Base-by-base conservation (phyloP, 768 basidiomycete genomes). In the Megacollybia marginata region DNA sequence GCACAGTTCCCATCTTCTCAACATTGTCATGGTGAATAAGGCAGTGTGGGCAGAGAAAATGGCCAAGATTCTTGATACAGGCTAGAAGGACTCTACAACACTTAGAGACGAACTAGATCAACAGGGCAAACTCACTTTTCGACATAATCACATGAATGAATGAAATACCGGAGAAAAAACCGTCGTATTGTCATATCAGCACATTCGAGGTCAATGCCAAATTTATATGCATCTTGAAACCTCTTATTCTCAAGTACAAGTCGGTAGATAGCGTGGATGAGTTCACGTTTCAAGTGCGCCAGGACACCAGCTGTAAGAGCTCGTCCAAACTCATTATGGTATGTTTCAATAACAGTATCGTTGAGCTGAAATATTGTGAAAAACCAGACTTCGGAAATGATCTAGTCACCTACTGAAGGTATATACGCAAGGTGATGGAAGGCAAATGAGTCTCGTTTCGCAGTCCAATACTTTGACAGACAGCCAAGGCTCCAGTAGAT, bases 351-450 rank as follows among this genome's bases (percentile, higher is more conserved):
- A 9, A 62, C 16, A 1, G 33, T 15, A 31, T 55, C 55, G 1
- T 55, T 57, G 8, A 62, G 54, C 55, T 62, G 0, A 13, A 5
- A 34, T n/a, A 43, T 5, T 42, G 32, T 5, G 33, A 1, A 8
- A 40, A 31, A 28, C 54, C 19, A 8, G 28, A 20, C 28, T 19
- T 45, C 9, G 54, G 3, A 33, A 49, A 2, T 11, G 19, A 32
- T 16, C 9, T 18, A 19, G 33, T 13, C 7, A 19, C 54, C 15
- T 43, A 63, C 57, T 0, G 42, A 20, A 2, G 56, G 60, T 1
- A 63, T 54, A 44, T 58, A 63, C 1, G 59, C 57, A 2, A 65
- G 44, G 1, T 56, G 56, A 51, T 65, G 51, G 33, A 55, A 59
- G 1, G 52, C 49, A 4, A 54, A 50, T 0, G 52, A 51, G 0